phyloP scores from a whole-genome alignment of 2,329 filamentous ascomycete species.

The Diaporthe sp. region DNA sequence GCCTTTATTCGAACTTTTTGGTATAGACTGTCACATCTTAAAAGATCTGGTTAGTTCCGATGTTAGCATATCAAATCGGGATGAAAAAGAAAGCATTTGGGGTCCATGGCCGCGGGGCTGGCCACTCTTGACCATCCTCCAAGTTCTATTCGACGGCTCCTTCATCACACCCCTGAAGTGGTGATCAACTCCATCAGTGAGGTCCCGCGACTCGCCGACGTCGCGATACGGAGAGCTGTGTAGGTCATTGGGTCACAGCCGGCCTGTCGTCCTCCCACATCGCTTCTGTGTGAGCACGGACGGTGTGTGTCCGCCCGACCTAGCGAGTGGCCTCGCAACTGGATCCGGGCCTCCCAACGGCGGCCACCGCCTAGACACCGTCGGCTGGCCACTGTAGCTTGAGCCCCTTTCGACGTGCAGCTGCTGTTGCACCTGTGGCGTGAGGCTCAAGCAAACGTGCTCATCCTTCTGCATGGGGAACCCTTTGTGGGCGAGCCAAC shows the following conservation, averaged over 20 bases:
- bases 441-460: constrained; percentile 34
- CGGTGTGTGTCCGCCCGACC: constrained; percentile 24
- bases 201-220: constrained; percentile 13
- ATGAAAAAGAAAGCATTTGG: not conserved
- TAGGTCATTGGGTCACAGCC: constrained; percentile 7
- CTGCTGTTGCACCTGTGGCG: constrained; percentile 26
- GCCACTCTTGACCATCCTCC: constrained; percentile 5
- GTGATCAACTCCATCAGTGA: constrained; percentile 13
- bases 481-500: constrained; percentile 8
- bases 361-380: constrained; percentile 27
- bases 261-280: constrained; percentile 13
- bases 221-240: constrained; percentile 15
- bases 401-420: constrained; percentile 35
- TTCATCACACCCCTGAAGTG: constrained; percentile 21
- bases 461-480: constrained; percentile 19
- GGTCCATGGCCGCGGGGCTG: constrained; percentile 6
- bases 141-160: not conserved
- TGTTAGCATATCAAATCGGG: constrained; percentile 10
- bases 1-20: not conserved
- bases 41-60: constrained; percentile 7
- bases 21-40: constrained; percentile 18
- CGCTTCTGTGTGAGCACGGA: constrained; percentile 21
- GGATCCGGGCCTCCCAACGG: constrained; percentile 17
- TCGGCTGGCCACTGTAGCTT: constrained; percentile 18
- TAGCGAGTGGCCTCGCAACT: not conserved